A percentile compares a stretch with the other conserved stretches of the same genome.
These are phyloP conservation scores for Microascus cirrosus DNA, from an alignment of 2,329 filamentous ascomycete species.

Conservation along the genomic window DNA sequence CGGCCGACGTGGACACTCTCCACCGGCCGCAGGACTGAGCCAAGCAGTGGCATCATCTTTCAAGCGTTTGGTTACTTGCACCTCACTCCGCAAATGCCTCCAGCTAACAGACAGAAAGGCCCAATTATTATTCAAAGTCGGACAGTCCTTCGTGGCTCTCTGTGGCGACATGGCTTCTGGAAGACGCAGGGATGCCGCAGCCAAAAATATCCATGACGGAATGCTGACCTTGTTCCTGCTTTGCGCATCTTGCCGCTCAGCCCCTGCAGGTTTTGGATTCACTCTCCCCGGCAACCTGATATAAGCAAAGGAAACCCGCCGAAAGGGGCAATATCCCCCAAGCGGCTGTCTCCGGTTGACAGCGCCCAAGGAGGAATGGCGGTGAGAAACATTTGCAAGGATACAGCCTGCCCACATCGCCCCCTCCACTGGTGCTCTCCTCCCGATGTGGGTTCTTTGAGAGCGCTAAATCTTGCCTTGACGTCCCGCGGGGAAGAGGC, in stretches of 20 bases:
- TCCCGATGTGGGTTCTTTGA: background rate
- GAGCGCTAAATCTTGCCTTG: background rate
- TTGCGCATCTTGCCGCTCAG: background rate
- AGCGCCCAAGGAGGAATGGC: conserved; percentile 2
- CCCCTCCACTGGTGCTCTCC: background rate
- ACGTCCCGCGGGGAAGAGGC: background rate
- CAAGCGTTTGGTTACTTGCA: no score
- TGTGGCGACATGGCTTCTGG: background rate
- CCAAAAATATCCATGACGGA: background rate
- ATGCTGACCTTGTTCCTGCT: background rate
- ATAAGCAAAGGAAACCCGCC: background rate
- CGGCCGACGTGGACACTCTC: no score
- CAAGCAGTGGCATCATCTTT: no score
- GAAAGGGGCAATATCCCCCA: background rate
- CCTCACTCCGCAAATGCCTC: no score
- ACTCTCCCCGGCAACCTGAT: background rate
- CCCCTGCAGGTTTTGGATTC: background rate
- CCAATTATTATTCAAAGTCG: no score
- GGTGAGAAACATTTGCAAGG: conserved; percentile 4
- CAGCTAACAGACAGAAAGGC: no score
- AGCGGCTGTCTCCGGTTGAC: background rate
- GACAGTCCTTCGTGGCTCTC: no score
- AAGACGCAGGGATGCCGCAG: background rate
- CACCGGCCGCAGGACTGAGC: no score
- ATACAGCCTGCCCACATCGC: background rate